Evolutionary conservation across 805 yeast species (phyloP).

Genomic region (Isabelozyma heimii): DNA sequence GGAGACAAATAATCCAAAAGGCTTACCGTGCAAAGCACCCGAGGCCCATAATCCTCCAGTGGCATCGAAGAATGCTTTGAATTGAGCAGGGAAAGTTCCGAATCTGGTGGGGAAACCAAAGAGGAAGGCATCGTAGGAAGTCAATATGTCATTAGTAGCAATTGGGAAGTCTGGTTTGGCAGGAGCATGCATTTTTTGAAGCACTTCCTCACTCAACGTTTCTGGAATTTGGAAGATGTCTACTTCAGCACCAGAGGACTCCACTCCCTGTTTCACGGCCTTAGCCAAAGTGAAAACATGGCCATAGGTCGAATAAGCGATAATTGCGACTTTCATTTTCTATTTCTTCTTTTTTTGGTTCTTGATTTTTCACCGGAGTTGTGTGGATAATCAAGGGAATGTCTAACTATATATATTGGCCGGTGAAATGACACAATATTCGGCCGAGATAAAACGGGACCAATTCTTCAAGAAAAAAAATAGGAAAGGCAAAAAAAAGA

Average conservation of each 20-base stretch:
- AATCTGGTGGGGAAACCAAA: slow-evolving; percentile 81
- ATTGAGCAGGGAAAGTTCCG: slow-evolving; percentile 75
- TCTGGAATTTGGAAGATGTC: slow-evolving; percentile 79
- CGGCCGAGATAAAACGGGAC: not conserved
- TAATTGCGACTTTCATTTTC: slow-evolving; percentile 59
- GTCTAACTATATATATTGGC: not conserved
- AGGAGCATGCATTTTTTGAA: slow-evolving; percentile 65
- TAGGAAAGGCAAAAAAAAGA: no score
- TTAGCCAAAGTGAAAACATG: slow-evolving; percentile 72
- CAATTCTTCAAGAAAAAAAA: no score
- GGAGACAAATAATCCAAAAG: slow-evolving; percentile 68
- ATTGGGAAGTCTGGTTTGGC: slow-evolving; percentile 57
- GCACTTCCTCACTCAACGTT: slow-evolving; percentile 63
- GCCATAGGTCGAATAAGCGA: slow-evolving; percentile 80
- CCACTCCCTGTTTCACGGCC: slow-evolving; percentile 66
- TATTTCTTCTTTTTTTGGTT: no score
- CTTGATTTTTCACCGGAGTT: no score
- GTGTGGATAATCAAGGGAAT: not conserved
- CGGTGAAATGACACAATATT: not conserved
- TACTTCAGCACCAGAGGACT: slow-evolving; percentile 57
- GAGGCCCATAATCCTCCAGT: slow-evolving; percentile 76
- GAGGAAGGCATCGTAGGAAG: slow-evolving; percentile 66
- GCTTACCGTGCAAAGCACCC: slow-evolving; percentile 70
- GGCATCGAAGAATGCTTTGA: slow-evolving; percentile 70
- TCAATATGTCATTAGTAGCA: slow-evolving; percentile 55